phyloP scores from a whole-genome alignment of 179 eudicot species.

The Camellia oleifera region DNA sequence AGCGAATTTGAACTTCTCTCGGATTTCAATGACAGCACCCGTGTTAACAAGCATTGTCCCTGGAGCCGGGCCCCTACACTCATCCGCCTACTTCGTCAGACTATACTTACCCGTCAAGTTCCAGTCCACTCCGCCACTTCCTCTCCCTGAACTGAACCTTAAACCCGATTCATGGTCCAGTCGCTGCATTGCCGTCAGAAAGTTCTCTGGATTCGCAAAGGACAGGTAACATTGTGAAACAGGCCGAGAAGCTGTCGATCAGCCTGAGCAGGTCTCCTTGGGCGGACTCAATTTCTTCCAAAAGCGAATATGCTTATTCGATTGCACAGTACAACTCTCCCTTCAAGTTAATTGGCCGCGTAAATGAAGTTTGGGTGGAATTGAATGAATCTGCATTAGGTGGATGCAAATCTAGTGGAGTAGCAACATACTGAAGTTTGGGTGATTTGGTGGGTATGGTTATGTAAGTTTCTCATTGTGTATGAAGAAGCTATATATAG shows the following conservation, averaged over 20 bases:
- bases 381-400: slow-evolving; percentile 42
- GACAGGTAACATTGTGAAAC: slow-evolving; percentile 57
- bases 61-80: slow-evolving; percentile 65
- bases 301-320: slow-evolving; percentile 61
- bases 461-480: not conserved
- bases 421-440: slow-evolving; percentile 29
- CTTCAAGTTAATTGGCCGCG: slow-evolving; percentile 49
- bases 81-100: slow-evolving; percentile 57
- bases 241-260: slow-evolving; percentile 62
- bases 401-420: slow-evolving; percentile 40
- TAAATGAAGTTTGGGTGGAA: slow-evolving; percentile 85
- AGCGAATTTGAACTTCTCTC: slow-evolving; percentile 72
- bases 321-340: slow-evolving; percentile 83
- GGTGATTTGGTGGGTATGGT: not conserved
- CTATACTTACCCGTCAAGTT: slow-evolving; percentile 66
- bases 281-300: slow-evolving; percentile 56
- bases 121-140: slow-evolving; percentile 63
- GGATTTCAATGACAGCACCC: slow-evolving; percentile 69
- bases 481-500: too few relatives aligned
- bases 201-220: slow-evolving; percentile 74
- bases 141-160: slow-evolving; percentile 67
- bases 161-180: slow-evolving; percentile 46
- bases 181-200: slow-evolving; percentile 75
- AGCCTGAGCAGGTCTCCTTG: slow-evolving; percentile 75
- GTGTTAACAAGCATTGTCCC: slow-evolving; percentile 73